Percentiles rank a stretch among this genome's conserved stretches.
These are phyloP conservation scores for Binderoboletus segoi DNA, from an alignment of 1,284 basidiomycete genomes.

Conservation along the genomic window DNA sequence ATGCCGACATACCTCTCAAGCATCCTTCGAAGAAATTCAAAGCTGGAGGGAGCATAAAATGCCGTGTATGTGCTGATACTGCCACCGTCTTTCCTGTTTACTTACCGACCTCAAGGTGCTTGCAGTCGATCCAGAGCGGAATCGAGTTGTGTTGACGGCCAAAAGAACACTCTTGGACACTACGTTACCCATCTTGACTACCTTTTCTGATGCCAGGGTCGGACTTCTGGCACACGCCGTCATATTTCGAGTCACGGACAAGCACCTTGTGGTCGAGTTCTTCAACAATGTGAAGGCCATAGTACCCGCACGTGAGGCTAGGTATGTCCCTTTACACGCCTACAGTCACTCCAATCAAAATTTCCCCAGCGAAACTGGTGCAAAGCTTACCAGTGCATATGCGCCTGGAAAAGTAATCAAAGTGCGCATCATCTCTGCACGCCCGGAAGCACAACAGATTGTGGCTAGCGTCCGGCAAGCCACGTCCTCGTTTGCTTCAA, in stretches of 20 bases:
- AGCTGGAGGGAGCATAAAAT: slow-evolving; percentile 82
- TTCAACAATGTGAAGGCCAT: slow-evolving; percentile 89
- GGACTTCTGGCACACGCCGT: slow-evolving; percentile 85
- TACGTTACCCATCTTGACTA: slow-evolving; percentile 68
- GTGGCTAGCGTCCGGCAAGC: slow-evolving; percentile 90
- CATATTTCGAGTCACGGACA: slow-evolving; percentile 80
- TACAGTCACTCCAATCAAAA: background rate
- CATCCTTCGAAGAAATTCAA: slow-evolving; percentile 94
- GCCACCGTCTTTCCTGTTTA: slow-evolving; percentile 6
- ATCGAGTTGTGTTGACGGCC: slow-evolving; percentile 85
- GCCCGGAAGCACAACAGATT: slow-evolving; percentile 66
- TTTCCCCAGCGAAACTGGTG: slow-evolving; percentile 34
- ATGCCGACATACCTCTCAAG: slow-evolving; percentile 91
- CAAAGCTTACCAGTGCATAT: slow-evolving; percentile 70
- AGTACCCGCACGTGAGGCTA: slow-evolving; percentile 80
- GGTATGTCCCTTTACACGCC: slow-evolving; percentile 50
- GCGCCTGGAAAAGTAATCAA: slow-evolving; percentile 83
- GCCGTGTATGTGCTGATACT: slow-evolving; percentile 57
- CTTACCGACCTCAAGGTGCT: slow-evolving; percentile 63
- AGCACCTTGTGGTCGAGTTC: slow-evolving; percentile 83
- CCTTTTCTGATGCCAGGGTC: slow-evolving; percentile 67
- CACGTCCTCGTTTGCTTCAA: slow-evolving; percentile 51
- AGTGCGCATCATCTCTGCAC: slow-evolving; percentile 81
- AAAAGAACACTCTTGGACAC: slow-evolving; percentile 93
- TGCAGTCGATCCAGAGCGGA: slow-evolving; percentile 79